Conservation (phyloP, 176 grass and related monocot species). For the Triticum turgidum region DNA sequence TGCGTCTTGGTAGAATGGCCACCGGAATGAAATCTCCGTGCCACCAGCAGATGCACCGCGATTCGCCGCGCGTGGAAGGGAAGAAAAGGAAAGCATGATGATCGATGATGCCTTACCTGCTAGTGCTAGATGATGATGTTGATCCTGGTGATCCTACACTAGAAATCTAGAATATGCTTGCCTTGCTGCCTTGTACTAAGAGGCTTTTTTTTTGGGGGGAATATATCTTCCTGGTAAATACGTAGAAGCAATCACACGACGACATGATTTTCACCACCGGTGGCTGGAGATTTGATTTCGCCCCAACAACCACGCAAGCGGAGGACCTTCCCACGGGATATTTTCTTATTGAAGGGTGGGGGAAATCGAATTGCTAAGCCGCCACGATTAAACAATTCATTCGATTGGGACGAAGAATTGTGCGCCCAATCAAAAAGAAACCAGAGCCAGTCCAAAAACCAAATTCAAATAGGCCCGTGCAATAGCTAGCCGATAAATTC, state of each 20-base stretch:
- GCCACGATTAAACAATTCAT: neutral
- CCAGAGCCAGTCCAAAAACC: neutral
- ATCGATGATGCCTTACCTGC: neutral
- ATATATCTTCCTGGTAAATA: neutral
- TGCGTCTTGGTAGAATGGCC: slow-evolving; percentile 8
- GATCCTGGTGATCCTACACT: neutral
- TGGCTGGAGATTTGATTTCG: neutral
- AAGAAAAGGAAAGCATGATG: neutral
- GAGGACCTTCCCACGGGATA: neutral
- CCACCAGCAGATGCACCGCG: neutral
- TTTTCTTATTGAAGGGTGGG: neutral
- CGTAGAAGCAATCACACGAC: neutral
- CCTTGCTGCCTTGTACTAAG: neutral
- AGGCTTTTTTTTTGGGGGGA: neutral
- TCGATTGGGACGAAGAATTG: neutral
- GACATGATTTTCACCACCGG: neutral
- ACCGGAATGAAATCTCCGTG: slow-evolving; percentile 10
- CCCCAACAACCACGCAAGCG: neutral
- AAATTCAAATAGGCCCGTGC: neutral
- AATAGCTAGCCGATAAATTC: neutral
- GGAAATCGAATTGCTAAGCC: neutral
- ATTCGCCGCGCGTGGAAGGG: neutral
- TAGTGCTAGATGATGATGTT: neutral
- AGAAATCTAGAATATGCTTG: neutral
- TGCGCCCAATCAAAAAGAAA: neutral